phyloP scores from a whole-genome alignment of 805 yeast species.

The Candida endomychidarum region DNA sequence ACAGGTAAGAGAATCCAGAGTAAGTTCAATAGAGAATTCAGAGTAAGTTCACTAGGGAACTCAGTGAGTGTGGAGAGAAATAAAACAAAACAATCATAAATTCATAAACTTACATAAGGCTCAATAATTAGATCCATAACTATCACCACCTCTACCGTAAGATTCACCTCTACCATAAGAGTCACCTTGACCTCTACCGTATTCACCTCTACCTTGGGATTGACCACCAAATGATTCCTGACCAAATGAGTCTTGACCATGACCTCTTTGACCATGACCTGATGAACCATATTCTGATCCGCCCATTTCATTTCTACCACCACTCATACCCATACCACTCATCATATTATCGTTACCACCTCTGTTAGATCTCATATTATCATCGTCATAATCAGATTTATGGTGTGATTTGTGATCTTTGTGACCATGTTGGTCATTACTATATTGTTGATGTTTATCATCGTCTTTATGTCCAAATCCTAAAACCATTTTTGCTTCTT shows the following conservation, averaged over 20 bases:
- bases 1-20: too few species aligned
- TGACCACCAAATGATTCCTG: background rate
- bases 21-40: too few species aligned
- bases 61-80: constrained; percentile 10
- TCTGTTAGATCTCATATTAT: too few species aligned
- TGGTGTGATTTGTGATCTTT: background rate
- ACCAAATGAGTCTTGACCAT: constrained; percentile 5
- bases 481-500: constrained; percentile 4
- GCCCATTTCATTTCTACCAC: constrained; percentile 18
- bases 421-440: background rate
- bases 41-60: too few species aligned
- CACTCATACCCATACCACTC: constrained; percentile 16
- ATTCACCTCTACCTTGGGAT: background rate
- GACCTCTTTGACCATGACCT: too few species aligned
- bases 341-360: too few species aligned
- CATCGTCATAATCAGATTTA: background rate
- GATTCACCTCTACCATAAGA: background rate
- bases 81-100: constrained; percentile 17
- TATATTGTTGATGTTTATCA: constrained; percentile 5
- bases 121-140: constrained; percentile 14
- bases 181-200: background rate
- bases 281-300: constrained; percentile 24
- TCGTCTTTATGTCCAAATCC: constrained; percentile 7
- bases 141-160: background rate
- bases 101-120: constrained; percentile 2